Evolutionary conservation across 768 basidiomycete genomes (phyloP), one percentile per base, ranked within the genome.

Genomic region (Candolleomyces aberdarensis): DNA sequence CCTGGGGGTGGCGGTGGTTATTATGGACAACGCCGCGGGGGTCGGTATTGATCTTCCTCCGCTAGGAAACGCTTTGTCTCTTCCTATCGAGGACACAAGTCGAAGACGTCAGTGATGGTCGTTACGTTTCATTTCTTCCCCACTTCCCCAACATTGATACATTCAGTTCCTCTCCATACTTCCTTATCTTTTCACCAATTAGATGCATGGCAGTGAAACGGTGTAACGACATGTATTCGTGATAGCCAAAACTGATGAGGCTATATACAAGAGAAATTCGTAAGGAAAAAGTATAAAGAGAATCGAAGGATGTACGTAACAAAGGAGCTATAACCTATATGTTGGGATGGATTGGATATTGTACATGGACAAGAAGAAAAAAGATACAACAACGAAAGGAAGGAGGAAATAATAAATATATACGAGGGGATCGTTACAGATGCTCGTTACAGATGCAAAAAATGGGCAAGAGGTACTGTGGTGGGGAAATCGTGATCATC

Each of bases 1-100:
- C 13, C 31, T 41, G 52, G 59, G 17, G 22, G 43, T 11, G 31
- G 44, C n/a, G 58, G 58, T 48, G 39, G 58, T 8, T 36, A 36
- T 54, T 54, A 60, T 43, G 59, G 59, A 32, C 19, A 41, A 15
- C 52, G 52, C 20, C 52, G 52, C 15, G 44, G 55, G 8, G 44
- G 55, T 22, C 55, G 55, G 32, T 56, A 56, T 36, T 56, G 44
- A 46, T 17, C 19, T 46, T 46, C 44, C 44, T 46, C 44, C 19
- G 44, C 44, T 7, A 46, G 15, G 44, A 46, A 46, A 20, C 17
- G 44, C 15, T 46, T 17, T 46, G 44, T 46, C 44, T 46, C 19
- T 46, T 46, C 44, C 44, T 17, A 14, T 20, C 7, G 10, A 46
- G 19, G 15, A 20, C 9, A 17, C 10, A 3, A 46, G 8, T 7